Evolutionary conservation across 768 basidiomycete species (phyloP), one percentile per base, ranked within the genome.

Genomic region (Podaxis sp.): DNA sequence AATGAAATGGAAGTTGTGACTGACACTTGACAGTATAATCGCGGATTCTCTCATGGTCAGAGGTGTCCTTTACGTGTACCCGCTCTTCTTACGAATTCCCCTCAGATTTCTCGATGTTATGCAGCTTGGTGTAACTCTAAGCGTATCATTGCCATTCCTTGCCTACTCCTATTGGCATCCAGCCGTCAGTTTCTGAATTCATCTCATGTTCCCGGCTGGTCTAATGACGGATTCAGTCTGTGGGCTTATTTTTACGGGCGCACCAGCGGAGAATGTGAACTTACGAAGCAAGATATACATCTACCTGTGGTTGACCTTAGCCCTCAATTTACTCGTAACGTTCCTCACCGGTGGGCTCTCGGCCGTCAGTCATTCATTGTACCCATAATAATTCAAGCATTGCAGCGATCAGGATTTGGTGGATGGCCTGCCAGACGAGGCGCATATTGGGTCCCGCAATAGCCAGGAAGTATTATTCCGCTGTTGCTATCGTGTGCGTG

Each of bases 401-500:
- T 55, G 12, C 12, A 78, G 78, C 75, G 13, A 74, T 72, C n/a
- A 69, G 77, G 28, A 75, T 79, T 38, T 73, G 74, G 72, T 78
- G 72, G 68, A 64, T 77, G 8, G 68, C 72, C 4, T 67, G 67
- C 0, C 69, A 69, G 36, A 69, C 73, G 3, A 68, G 69, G 22
- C 59, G 55, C 8, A 66, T 75, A 17, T 53, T 77, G 12, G 74
- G 69, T 13, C 56, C 65, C 13, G 70, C 65, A 1, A 70, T 77
- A 44, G 67, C 76, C 15, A 64, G 68, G 30, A 71, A 72, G 58
- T 77, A 76, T 38, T 72, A 70, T 58, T 70, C 70, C 22, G 73
- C 75, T 3, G 72, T 77, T 38, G 69, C 73, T 4, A 75, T 78
- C 24, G 67, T 78, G 79, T 80, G 46, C 28, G 75, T 33, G 40